Percentiles rank a stretch among this genome's conserved stretches.
phyloP scores from a whole-genome alignment of 2,329 filamentous ascomycete species.

The Lasiodiplodia citricola region DNA sequence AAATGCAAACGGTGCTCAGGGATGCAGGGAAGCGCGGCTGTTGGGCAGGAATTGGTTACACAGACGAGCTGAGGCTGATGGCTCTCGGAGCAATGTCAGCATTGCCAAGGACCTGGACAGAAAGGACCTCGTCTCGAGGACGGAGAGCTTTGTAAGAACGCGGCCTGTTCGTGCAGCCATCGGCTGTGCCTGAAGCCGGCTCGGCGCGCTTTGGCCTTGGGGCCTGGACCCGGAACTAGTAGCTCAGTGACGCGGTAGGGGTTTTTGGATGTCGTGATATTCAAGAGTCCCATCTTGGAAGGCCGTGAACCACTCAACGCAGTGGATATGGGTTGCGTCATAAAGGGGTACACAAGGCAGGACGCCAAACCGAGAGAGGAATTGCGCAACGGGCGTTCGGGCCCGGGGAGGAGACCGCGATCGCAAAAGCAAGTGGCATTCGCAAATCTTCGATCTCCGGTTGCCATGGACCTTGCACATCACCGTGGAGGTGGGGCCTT shows the following conservation, averaged over 20 bases:
- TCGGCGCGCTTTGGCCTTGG: background rate
- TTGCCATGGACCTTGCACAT: conserved; percentile 12
- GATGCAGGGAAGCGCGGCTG: background rate
- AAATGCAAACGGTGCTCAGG: conserved; percentile 1
- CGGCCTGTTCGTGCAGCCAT: background rate
- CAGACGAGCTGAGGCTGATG: background rate
- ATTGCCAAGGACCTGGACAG: background rate
- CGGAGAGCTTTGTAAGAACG: background rate
- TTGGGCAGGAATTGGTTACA: background rate
- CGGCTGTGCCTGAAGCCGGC: background rate
- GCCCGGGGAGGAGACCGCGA: background rate
- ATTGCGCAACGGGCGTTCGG: background rate
- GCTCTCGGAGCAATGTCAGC: background rate
- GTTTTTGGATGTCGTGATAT: background rate
- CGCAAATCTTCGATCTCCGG: conserved; percentile 23
- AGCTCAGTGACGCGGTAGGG: background rate
- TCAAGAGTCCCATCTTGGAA: background rate
- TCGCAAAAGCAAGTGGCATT: conserved; percentile 12
- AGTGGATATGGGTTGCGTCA: conserved; percentile 18
- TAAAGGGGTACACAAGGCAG: background rate
- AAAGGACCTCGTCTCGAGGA: background rate
- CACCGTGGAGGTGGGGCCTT: conserved; percentile 8
- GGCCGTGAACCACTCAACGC: background rate
- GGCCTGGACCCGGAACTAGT: background rate
- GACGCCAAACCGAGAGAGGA: conserved; percentile 1